Evolutionary conservation across 139 green algal species (phyloP).

Genomic region (Raphidocelis subcapitata): DNA sequence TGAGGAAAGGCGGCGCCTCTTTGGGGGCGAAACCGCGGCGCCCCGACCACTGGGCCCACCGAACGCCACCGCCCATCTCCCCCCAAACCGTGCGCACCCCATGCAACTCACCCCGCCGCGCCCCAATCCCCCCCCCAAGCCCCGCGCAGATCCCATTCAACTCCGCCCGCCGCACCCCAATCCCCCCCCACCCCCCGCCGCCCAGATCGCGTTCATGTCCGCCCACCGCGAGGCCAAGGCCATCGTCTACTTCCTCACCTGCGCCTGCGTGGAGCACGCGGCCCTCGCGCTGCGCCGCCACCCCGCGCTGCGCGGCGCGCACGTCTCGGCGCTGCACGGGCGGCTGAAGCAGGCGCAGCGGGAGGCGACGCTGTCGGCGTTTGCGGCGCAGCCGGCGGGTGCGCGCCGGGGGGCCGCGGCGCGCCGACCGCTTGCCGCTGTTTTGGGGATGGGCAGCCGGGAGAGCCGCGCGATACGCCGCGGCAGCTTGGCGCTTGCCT

Average conservation of each 20-base stretch:
- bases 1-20: no score
- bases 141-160: neutral
- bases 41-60: no score
- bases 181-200: neutral
- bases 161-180: no score
- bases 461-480: no score
- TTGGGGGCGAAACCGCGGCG: no score
- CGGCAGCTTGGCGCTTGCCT: no score
- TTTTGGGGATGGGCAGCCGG: no score
- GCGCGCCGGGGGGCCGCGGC: no score
- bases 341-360: conserved; percentile 86
- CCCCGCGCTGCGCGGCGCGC: conserved; percentile 13
- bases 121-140: conserved; percentile 27
- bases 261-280: conserved; percentile 85
- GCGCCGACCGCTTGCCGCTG: no score
- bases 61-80: no score
- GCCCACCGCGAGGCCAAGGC: conserved; percentile 67
- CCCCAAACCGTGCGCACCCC: no score
- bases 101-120: neutral
- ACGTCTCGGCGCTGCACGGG: conserved; percentile 72
- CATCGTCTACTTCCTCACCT: conserved; percentile 97
- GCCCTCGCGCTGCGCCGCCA: conserved; percentile 26
- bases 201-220: conserved; percentile 49
- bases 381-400: conserved; percentile 29
- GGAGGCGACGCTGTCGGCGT: conserved; percentile 69